Conservation (phyloP, 345 rosid genomes). For the Populus tremula region DNA sequence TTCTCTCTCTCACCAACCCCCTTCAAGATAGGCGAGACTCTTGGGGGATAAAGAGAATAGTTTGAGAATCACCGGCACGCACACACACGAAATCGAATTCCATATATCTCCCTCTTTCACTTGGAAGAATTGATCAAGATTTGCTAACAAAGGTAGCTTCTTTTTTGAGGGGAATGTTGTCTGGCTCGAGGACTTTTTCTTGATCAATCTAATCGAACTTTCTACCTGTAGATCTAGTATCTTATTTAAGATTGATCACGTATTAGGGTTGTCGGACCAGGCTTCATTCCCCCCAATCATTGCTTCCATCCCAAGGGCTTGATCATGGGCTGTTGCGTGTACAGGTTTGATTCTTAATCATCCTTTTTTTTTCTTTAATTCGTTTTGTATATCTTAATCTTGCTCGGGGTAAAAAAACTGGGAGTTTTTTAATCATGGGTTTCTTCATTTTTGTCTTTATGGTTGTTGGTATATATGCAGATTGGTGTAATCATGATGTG, state of each 20-base stretch:
- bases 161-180: conserved; percentile 93
- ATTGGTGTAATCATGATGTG: conserved; percentile 24
- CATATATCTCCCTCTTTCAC: not conserved
- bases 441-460: conserved; percentile 6
- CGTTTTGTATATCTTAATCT: not conserved
- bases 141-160: conserved; percentile 29
- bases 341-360: conserved; percentile 34
- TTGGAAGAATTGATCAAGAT: not conserved
- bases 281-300: conserved; percentile 96
- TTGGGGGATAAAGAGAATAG: conserved; percentile 39
- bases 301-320: conserved; percentile 32
- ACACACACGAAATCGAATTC: not conserved
- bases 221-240: conserved; percentile 22
- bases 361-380: not conserved
- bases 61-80: not conserved
- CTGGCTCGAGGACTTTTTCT: conserved; percentile 80
- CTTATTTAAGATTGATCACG: conserved; percentile 7
- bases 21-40: conserved; percentile 62
- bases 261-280: conserved; percentile 87
- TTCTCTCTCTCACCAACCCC: conserved; percentile 36
- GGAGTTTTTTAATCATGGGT: conserved; percentile 6
- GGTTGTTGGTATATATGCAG: not conserved
- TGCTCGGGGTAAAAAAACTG: not conserved
- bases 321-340: conserved; percentile 13
- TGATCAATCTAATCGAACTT: conserved; percentile 12